Base-by-base conservation (phyloP, 345 rosid genomes). In the sweet orange (Citrus sinensis) region DNA sequence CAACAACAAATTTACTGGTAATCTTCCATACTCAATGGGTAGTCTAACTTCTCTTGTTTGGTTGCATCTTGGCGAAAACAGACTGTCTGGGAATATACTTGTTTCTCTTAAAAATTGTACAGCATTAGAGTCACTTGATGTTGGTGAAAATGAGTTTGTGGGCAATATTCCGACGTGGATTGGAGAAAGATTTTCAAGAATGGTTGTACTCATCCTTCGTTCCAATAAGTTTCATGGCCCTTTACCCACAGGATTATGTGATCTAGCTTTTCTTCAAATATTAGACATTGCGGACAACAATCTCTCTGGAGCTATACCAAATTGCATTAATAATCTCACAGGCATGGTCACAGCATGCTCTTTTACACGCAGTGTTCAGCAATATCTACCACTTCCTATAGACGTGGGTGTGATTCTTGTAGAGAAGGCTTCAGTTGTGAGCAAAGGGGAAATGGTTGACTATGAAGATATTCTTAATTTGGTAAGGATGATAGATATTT, bases 251-350 rank as follows among this genome's bases (percentile, higher is more conserved):
- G n/a, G 75, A 39, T 27, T 75, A 7, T 82, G 65, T 71, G 16
- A 7, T 8, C 6, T 51, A 0, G 9, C 51, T 60, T 51, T 11
- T 51, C 59, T 63, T 3, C 73, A 63, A 0, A 63, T 82, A 1
- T 32, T 74, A n/a, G 84, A 82, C 34, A 40, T 78, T 22, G 76
- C 79, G 7, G 0, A 42, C 4, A 82, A 35, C 70, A 70, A 56
- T 42, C 58, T 75, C 17, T 75, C 76, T 0, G 79, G 74, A 9
- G 22, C 37, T 14, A 70, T 82, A 27, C 82, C 81, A 2, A 68
- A 40, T 11, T 78, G 76, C 10, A 35, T 82, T 35, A 37, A 8
- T 62, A 69, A 68, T 30, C 61, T 77, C 6, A 59, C 17, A 19
- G 56, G 56, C 73, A 63, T 24, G 20, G 16, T 13, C 14, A 42